phyloP scores from a whole-genome alignment of 73 alveolate genomes.

The Loxodes magnus region DNA sequence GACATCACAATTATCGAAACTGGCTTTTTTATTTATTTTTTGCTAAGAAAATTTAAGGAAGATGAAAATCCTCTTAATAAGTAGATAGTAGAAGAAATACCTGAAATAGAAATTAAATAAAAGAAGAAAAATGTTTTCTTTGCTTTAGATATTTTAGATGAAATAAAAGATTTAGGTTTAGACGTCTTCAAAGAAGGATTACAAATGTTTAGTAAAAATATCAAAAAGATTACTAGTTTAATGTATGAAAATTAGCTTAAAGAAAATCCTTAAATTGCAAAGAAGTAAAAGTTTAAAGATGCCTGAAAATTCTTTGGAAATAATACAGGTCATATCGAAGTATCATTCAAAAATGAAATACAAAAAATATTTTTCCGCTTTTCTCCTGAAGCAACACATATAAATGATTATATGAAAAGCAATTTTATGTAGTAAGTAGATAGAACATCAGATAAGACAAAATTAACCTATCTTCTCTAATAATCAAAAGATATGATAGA shows the following conservation, averaged over 20 bases:
- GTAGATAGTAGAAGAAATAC: conserved; percentile 18
- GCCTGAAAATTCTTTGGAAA: conserved; percentile 32
- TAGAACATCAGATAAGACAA: conserved; percentile 6
- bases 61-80: conserved; percentile 14
- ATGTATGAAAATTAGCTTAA: conserved; percentile 8
- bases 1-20: conserved; percentile 30
- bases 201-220: conserved; percentile 1
- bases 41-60: conserved; percentile 15
- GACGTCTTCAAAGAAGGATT: conserved; percentile 9
- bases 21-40: conserved; percentile 25
- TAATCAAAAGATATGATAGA: background rate
- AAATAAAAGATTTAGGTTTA: conserved; percentile 8
- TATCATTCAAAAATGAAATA: background rate
- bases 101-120: conserved; percentile 13
- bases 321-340: conserved; percentile 24
- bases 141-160: background rate
- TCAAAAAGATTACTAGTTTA: too few species aligned
- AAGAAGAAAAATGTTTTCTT: conserved; percentile 6
- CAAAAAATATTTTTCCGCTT: background rate
- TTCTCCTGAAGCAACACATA: background rate
- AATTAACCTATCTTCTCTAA: conserved; percentile 3
- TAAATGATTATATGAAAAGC: background rate
- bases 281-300: conserved; percentile 7
- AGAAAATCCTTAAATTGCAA: conserved; percentile 13
- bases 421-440: background rate